Evolutionary conservation across 2,329 filamentous ascomycete species (phyloP).

Genomic region (Sclerotinia minor): DNA sequence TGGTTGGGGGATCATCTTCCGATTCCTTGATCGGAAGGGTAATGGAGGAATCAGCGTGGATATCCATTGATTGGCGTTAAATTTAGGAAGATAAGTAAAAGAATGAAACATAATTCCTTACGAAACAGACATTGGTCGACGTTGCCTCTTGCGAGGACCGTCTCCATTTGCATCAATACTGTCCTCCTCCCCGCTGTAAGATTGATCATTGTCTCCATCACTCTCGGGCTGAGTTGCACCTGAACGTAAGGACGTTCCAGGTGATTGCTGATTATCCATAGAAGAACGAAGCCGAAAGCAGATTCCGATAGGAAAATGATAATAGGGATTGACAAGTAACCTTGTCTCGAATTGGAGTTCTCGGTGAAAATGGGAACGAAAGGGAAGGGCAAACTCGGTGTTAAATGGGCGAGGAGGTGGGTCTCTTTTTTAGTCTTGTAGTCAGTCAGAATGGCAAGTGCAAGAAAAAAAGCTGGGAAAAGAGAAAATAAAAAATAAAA

Average conservation of each 20-base stretch:
- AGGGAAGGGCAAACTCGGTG: constrained; percentile 26
- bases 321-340: constrained; percentile 4
- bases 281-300: constrained; percentile 28
- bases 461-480: not conserved
- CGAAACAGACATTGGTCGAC: constrained; percentile 51
- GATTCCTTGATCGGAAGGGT: constrained; percentile 26
- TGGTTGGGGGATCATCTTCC: constrained; percentile 28
- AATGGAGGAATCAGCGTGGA: constrained; percentile 25
- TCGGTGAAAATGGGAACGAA: constrained; percentile 38
- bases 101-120: constrained; percentile 43
- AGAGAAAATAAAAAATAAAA: not conserved
- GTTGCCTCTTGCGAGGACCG: constrained; percentile 47
- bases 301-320: constrained; percentile 7
- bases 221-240: constrained; percentile 39
- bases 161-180: constrained; percentile 40
- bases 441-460: not conserved
- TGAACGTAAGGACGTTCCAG: constrained; percentile 33
- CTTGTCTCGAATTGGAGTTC: constrained; percentile 20
- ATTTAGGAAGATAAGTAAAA: constrained; percentile 28
- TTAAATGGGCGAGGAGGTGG: constrained; percentile 31
- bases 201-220: constrained; percentile 38
- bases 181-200: constrained; percentile 39
- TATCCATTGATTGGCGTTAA: not conserved
- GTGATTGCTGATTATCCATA: constrained; percentile 39
- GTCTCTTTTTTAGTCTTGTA: too few species aligned